A percentile compares a stretch with the other conserved stretches of the same genome.
These are phyloP conservation scores for Torulaspora maleeae DNA, from an alignment of 805 yeast species.

Conservation along the genomic window DNA sequence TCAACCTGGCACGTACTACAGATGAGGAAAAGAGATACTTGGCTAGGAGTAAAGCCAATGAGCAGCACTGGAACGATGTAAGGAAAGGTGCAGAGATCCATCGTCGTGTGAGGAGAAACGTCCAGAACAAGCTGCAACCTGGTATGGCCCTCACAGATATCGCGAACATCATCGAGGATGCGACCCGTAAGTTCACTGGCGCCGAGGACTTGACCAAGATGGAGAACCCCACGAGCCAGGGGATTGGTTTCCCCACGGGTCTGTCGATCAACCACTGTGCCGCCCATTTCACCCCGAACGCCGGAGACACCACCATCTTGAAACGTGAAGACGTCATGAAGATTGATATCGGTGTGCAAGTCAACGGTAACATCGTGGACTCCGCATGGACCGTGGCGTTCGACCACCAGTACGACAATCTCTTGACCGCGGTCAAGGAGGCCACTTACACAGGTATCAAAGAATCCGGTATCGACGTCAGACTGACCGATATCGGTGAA, in stretches of 20 bases:
- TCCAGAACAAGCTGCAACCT: slow-evolving; percentile 70
- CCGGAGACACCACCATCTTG: slow-evolving; percentile 81
- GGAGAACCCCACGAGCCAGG: slow-evolving; percentile 48
- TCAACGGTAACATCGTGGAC: slow-evolving; percentile 89
- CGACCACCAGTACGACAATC: slow-evolving; percentile 73
- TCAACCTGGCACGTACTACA: slow-evolving; percentile 69
- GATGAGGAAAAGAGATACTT: slow-evolving; percentile 80
- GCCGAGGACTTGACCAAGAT: slow-evolving; percentile 52
- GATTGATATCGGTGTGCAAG: slow-evolving; percentile 95
- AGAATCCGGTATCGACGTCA: slow-evolving; percentile 93
- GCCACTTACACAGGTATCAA: slow-evolving; percentile 92
- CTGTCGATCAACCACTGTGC: slow-evolving; percentile 89
- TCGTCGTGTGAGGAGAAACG: slow-evolving; percentile 79
- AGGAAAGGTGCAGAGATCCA: slow-evolving; percentile 96
- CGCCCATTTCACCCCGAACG: slow-evolving; percentile 96
- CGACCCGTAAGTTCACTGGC: slow-evolving; percentile 68
- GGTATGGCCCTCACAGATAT: slow-evolving; percentile 90
- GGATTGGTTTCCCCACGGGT: slow-evolving; percentile 99
- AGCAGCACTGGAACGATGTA: slow-evolving; percentile 72
- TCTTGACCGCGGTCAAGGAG: slow-evolving; percentile 79
- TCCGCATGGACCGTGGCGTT: slow-evolving; percentile 92
- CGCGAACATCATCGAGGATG: slow-evolving; percentile 83
- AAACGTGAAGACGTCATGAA: slow-evolving; percentile 90
- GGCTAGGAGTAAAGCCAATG: slow-evolving; percentile 51
- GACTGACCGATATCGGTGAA: slow-evolving; percentile 92